A percentile compares a stretch with the other conserved stretches of the same genome.
phyloP scores from a whole-genome alignment of 805 yeast species.

The Kodamaea leandrae region DNA sequence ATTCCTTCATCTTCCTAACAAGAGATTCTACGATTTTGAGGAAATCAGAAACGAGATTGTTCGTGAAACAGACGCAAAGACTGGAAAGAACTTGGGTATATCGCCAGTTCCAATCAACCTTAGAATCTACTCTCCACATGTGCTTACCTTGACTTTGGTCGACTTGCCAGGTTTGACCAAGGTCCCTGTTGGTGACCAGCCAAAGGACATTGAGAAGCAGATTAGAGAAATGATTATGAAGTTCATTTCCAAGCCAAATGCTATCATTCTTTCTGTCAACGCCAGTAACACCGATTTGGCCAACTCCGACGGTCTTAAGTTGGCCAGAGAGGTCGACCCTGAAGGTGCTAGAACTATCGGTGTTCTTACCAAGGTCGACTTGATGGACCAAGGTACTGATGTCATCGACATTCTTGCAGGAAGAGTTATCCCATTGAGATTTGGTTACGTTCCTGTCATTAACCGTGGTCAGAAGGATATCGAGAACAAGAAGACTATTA shows the following conservation, averaged over 20 bases:
- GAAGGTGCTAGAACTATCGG: constrained; percentile 96
- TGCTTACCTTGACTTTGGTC: constrained; percentile 87
- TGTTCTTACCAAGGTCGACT: constrained; percentile 91
- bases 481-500: constrained; percentile 80
- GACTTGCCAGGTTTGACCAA: constrained; percentile 97
- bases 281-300: constrained; percentile 89
- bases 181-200: constrained; percentile 99
- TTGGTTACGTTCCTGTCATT: constrained; percentile 90
- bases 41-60: constrained; percentile 90
- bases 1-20: constrained; percentile 86
- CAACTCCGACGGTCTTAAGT: constrained; percentile 91
- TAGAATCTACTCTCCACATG: constrained; percentile 91
- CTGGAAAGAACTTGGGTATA: constrained; percentile 83
- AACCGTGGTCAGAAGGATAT: constrained; percentile 94
- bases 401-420: constrained; percentile 95
- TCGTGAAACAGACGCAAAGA: constrained; percentile 81
- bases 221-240: constrained; percentile 91
- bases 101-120: constrained; percentile 90
- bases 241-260: constrained; percentile 92
- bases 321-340: constrained; percentile 97
- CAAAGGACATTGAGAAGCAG: constrained; percentile 92
- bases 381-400: constrained; percentile 98
- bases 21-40: constrained; percentile 81
- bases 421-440: constrained; percentile 88
- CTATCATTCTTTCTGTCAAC: constrained; percentile 89